Evolutionary conservation across 2,329 filamentous ascomycete species (phyloP), one percentile per base, ranked within the genome.

Genomic region (Albophoma yamanashiensis): DNA sequence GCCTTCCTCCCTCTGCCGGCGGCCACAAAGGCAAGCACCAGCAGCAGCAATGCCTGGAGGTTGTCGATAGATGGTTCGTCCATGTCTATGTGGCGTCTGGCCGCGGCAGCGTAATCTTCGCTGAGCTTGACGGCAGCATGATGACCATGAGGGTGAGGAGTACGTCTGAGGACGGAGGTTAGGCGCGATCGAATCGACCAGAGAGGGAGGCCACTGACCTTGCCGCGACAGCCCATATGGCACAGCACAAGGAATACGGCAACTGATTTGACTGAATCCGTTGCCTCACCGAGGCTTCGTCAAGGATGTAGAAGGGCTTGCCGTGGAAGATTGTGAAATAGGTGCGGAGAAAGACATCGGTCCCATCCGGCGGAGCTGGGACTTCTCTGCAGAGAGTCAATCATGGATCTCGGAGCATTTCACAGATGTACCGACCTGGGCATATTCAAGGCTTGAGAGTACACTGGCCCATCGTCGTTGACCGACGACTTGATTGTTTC

Each of bases 41-140:
- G 81, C 12, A 96, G 78, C 55, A 96, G 75, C 20, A 93, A 78
- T 3, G 89, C 82, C 70, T 95, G 90, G 11, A 95, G 74, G 40
- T 83, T 83, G 70, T 95, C 90, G 52, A 94, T 83, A 0, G 87
- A 90, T 6, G 91, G 90, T 65, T 93, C 89, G 67, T 95, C 91
- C 11, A 86, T 83, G 69, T 94, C 89, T 20, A 95, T 80, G 64
- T 88, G 85, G 34, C 77, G 76, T 60, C 91, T 83, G 12, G 91
- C 82, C 61, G 85, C 83, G n/a, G 79, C 73, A 15, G 89, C 87
- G 70, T 89, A 90, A 43, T 92, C 87, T 60, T 92, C 84, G 64
- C 89, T 88, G 52, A 87, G 76, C 59, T 82, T 82, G 1, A 88
- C 79, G 4, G 89, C 85, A 43, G 85, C 82, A 65, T 87, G 85